These are phyloP conservation scores for Flaveria linearis DNA, from an alignment of 129 eudicot genomes.

Conservation along the genomic window DNA sequence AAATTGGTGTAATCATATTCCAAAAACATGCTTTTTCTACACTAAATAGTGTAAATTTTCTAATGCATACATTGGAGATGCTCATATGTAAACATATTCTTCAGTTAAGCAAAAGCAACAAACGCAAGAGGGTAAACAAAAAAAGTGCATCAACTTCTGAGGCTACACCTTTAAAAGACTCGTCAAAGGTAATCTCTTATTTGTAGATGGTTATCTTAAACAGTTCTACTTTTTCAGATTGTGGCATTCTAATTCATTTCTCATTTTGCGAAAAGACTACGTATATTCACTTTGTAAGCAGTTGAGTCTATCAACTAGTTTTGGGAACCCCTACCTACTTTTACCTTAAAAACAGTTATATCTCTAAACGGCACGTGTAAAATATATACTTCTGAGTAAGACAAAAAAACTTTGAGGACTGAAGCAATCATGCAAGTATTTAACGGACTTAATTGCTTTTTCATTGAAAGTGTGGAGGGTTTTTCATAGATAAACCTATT, in stretches of 20 bases:
- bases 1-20: conserved; percentile 5
- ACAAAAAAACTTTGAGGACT: not conserved
- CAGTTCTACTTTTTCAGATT: not conserved
- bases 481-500: not conserved
- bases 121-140: conserved; percentile 72
- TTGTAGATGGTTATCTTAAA: not conserved
- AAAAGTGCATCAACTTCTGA: conserved; percentile 48
- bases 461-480: not conserved
- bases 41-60: not conserved
- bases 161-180: conserved; percentile 52
- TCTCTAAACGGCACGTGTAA: not conserved
- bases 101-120: conserved; percentile 68
- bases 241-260: not conserved
- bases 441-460: not conserved
- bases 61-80: not conserved
- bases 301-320: not conserved
- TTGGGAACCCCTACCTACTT: not conserved
- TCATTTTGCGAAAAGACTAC: not conserved
- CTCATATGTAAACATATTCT: conserved; percentile 20
- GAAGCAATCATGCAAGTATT: not conserved
- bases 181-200: conserved; percentile 58
- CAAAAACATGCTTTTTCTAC: conserved; percentile 8
- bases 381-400: not conserved
- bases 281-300: not conserved
- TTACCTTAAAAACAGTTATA: not conserved